These are phyloP conservation scores for Microsporum canis DNA, from an alignment of 2,329 filamentous ascomycete species.

Conservation along the genomic window DNA sequence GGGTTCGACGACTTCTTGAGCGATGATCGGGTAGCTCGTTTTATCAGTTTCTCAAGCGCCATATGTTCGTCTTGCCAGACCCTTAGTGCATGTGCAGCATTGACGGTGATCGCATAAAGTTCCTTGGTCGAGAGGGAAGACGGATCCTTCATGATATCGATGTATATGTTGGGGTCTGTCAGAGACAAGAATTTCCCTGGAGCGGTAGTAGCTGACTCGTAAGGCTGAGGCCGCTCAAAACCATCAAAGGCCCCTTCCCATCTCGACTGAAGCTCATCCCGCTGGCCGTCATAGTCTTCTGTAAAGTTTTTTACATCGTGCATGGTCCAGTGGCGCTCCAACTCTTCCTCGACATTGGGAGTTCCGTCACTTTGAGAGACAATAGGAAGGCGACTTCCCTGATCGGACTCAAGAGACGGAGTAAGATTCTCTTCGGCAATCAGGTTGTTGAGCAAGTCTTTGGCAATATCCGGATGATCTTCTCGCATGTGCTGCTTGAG, in stretches of 20 bases:
- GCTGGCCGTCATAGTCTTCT: conserved; percentile 24
- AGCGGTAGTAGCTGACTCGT: conserved; percentile 22
- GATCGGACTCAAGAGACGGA: conserved; percentile 7
- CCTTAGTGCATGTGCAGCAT: conserved; percentile 42
- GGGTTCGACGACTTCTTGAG: conserved; percentile 40
- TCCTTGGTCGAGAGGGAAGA: conserved; percentile 39
- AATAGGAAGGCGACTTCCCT: neutral
- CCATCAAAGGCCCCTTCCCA: conserved; percentile 28
- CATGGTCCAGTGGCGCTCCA: conserved; percentile 28
- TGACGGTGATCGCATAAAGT: conserved; percentile 45
- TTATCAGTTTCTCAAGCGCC: conserved; percentile 40
- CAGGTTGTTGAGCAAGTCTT: conserved; percentile 5
- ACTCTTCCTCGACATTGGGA: conserved; percentile 21
- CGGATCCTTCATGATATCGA: conserved; percentile 28
- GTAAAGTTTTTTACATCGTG: conserved; percentile 27
- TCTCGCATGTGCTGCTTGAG: conserved; percentile 26
- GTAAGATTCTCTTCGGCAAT: conserved; percentile 10
- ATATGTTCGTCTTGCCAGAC: conserved; percentile 51
- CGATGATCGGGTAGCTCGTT: conserved; percentile 36
- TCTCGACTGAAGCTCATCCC: conserved; percentile 20
- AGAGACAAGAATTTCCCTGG: conserved; percentile 30
- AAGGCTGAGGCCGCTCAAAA: conserved; percentile 24
- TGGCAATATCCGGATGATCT: conserved; percentile 24
- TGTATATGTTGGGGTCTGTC: conserved; percentile 25
- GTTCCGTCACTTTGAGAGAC: neutral